Conservation (phyloP, 345 rosid species). For the Gossypium arboreum region DNA sequence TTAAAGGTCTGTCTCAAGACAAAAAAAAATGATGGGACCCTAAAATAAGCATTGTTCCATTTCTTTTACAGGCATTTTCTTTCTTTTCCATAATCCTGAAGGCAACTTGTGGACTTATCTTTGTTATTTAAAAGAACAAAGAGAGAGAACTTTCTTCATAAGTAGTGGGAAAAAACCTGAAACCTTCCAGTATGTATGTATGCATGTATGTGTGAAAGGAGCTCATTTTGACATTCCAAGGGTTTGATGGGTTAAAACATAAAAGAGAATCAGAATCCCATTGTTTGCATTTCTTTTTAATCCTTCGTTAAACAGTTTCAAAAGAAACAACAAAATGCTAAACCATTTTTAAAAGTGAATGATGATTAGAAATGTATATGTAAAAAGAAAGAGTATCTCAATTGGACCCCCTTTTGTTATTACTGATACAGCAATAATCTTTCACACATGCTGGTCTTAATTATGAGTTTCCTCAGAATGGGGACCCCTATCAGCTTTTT, state of each 20-base stretch:
- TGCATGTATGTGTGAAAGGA: background rate
- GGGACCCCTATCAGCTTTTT: background rate
- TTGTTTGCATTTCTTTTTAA: constrained; percentile 16
- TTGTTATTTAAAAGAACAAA: background rate
- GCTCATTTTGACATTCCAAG: constrained; percentile 31
- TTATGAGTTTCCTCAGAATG: constrained; percentile 7
- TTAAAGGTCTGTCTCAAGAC: too few species aligned
- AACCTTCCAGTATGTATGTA: too few species aligned
- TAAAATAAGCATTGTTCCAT: background rate
- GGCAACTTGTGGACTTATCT: background rate
- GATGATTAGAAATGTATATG: background rate
- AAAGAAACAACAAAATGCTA: background rate
- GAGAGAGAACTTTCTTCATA: background rate
- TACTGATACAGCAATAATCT: background rate
- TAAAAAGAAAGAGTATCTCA: background rate
- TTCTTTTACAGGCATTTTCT: background rate
- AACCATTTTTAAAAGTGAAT: background rate
- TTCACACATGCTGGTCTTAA: constrained; percentile 13
- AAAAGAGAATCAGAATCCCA: constrained; percentile 13
- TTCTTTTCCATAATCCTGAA: background rate
- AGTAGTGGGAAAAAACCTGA: background rate
- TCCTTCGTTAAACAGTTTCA: constrained; percentile 4
- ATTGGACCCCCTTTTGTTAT: background rate
- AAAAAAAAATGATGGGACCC: background rate
- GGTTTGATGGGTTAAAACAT: background rate